These are phyloP conservation scores for Candida chilensis DNA, from an alignment of 805 yeast species.

Conservation along the genomic window DNA sequence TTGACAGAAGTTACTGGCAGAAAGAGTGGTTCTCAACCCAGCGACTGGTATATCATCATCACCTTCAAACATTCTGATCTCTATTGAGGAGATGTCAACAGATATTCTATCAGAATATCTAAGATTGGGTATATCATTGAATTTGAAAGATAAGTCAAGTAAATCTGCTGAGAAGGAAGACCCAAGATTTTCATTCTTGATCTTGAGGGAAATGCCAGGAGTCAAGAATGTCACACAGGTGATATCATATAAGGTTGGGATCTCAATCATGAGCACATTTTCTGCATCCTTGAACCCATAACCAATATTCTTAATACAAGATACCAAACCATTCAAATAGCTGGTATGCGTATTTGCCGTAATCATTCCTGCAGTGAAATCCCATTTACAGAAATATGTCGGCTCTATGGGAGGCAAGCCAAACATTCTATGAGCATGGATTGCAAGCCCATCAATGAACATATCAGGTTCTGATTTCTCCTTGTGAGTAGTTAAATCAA, in stretches of 20 bases:
- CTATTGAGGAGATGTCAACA: conserved; percentile 38
- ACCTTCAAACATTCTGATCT: conserved; percentile 15
- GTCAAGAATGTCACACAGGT: conserved; percentile 52
- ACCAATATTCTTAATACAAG: conserved; percentile 37
- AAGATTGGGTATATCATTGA: conserved; percentile 64
- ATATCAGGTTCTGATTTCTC: conserved; percentile 27
- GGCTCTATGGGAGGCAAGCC: conserved; percentile 88
- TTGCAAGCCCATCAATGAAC: conserved; percentile 44
- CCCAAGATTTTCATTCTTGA: conserved; percentile 21
- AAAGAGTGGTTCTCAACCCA: conserved; percentile 46
- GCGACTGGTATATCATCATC: conserved; percentile 16
- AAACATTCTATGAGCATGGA: conserved; percentile 88
- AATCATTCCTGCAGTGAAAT: conserved; percentile 58
- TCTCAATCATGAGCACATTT: conserved; percentile 54
- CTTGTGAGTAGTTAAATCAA: conserved; percentile 8
- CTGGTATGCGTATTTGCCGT: conserved; percentile 38
- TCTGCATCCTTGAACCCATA: conserved; percentile 70
- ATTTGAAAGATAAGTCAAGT: conserved; percentile 16
- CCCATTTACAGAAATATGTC: conserved; percentile 89
- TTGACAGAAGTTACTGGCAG: conserved; percentile 50
- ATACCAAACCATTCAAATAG: conserved; percentile 31
- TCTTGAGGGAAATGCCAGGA: conserved; percentile 31
- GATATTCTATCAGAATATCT: conserved; percentile 51
- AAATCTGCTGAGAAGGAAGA: conserved; percentile 12
- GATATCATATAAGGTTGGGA: conserved; percentile 57